A percentile compares a stretch with the other conserved stretches of the same genome.
Conservation (phyloP, 1,284 basidiomycete genomes). For the Malassezia japonica region DNA sequence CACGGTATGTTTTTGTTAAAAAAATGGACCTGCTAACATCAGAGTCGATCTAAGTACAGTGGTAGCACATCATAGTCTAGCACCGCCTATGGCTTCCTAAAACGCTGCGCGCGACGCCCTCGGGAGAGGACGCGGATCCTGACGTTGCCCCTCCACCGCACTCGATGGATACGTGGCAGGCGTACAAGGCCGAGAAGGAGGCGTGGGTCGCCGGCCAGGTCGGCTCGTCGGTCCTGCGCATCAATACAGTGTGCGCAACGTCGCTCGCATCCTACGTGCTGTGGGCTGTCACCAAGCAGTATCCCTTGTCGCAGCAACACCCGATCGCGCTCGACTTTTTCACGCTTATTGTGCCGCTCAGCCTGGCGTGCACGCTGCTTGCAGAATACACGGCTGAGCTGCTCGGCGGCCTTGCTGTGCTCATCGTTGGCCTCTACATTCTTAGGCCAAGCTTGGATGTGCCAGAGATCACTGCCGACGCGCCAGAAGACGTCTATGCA, state of each 20-base stretch:
- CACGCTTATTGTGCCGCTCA: constrained; percentile 4
- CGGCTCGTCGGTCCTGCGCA: constrained; percentile 4
- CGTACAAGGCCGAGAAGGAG: constrained; percentile 14
- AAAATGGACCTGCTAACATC: constrained; percentile 5
- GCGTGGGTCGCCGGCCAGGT: constrained; percentile 9
- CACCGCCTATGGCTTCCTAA: no score
- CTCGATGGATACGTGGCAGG: not conserved
- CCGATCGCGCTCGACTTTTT: not conserved
- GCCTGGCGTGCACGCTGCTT: constrained; percentile 4
- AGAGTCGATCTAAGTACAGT: constrained; percentile 16
- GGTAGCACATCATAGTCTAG: no score
- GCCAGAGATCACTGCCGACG: no score
- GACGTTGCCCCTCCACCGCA: constrained; percentile 4
- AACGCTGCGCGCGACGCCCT: no score
- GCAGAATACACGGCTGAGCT: not conserved
- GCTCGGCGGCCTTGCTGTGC: not conserved
- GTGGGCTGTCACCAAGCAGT: not conserved
- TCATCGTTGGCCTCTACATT: no score
- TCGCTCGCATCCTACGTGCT: constrained; percentile 4
- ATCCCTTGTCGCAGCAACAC: not conserved
- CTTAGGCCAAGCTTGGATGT: no score
- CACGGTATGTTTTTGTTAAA: constrained; percentile 11
- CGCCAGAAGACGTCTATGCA: no score
- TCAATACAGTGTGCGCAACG: not conserved
- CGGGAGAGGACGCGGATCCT: no score